Percentiles rank a stretch among this genome's conserved stretches.
phyloP scores from a whole-genome alignment of 2,329 filamentous ascomycete species.

The Calonectria naviculata region DNA sequence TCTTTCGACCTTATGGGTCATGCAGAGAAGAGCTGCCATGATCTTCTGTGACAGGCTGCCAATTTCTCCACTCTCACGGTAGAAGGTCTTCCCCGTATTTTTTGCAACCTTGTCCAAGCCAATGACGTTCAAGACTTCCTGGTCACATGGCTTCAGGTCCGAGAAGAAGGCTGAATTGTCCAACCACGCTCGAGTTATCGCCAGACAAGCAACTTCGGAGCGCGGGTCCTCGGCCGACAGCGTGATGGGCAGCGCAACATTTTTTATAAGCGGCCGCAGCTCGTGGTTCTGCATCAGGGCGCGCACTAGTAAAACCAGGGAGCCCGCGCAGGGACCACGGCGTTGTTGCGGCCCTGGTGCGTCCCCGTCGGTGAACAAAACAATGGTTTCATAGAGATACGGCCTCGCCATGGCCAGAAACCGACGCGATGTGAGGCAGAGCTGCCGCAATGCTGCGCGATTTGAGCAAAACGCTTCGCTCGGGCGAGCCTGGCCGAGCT shows the following conservation, averaged over 20 bases:
- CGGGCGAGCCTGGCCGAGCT: background rate
- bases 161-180: background rate
- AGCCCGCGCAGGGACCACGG: background rate
- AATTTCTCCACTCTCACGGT: background rate
- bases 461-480: constrained; percentile 10
- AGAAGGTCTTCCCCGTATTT: background rate
- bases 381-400: constrained; percentile 13
- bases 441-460: constrained; percentile 7
- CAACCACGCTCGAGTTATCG: background rate
- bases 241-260: background rate
- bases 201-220: background rate
- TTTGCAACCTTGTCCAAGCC: background rate
- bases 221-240: background rate
- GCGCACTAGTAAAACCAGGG: constrained; percentile 2
- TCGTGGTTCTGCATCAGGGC: constrained; percentile 7
- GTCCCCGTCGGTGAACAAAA: background rate
- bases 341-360: background rate
- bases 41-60: background rate
- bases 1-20: background rate
- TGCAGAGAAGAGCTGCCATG: background rate
- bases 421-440: constrained; percentile 16
- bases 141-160: background rate
- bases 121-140: background rate
- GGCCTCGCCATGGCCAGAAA: constrained; percentile 8
- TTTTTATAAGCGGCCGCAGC: constrained; percentile 11